Evolutionary conservation across 106 monocot species (phyloP), one percentile per base, ranked within the genome.

Genomic region (Phalaenopsis equestris): DNA sequence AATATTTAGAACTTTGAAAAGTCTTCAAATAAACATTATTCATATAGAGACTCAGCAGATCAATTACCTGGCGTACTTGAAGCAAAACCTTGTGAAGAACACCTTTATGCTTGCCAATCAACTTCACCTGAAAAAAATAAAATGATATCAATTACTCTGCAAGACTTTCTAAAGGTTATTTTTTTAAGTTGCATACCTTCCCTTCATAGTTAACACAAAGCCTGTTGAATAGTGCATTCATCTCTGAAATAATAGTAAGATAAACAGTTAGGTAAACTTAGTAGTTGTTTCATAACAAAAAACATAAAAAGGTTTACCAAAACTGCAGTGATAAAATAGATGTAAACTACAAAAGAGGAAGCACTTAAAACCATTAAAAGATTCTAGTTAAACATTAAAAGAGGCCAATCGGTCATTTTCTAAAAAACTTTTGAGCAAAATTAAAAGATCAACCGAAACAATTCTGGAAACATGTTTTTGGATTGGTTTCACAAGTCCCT

Each of bases 1-100:
- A 64, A 24, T 64, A 24, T 64, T 21, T 21, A 24, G 8, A 64
- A 64, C 24, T 23, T 64, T 7, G 12, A 5, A 64, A 64, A 21
- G 23, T 64, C 6, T 64, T 64, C 23, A 64, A 23, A 64, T 64
- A 64, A 24, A n/a, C 2, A 64, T 64, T 23, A 64, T 64, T 64
- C 24, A 23, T 5, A 72, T 38, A 36, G 14, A 52, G 0, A 21
- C 9, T 11, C n/a, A 57, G 58, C 75, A 9, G 56, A 57, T 37
- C 23, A 30, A 81, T 48, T 46, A 94, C 98, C 89, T 98, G 94
- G 45, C 85, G 82, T 55, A 93, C 87, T 86, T 88, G 87, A 84
- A 88, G 89, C 23, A 88, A 38, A 61, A 99, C 91, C 87, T 95
- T 90, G 58, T 91, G 80, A 80, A 99, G 94, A 85, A 95, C 87